Percentiles rank a stretch among this genome's conserved stretches.
Evolutionary conservation across 139 green algal species (phyloP).

Genomic region (Chlorella sp.): DNA sequence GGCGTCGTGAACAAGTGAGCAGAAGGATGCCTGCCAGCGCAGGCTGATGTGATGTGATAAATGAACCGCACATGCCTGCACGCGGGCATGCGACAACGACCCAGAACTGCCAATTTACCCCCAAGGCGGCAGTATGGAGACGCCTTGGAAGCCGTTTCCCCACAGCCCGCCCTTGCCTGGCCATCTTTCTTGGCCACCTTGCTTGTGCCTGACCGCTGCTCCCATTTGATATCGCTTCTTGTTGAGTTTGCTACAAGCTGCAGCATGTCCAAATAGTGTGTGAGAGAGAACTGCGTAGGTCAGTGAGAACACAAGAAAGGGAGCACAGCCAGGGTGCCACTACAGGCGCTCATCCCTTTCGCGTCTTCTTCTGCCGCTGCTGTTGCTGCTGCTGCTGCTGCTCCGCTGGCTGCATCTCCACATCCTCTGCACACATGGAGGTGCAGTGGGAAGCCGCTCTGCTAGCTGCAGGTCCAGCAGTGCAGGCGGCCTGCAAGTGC

Average conservation of each 20-base stretch:
- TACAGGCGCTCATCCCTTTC: constrained; percentile 4
- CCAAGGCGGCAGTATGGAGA: too few relatives aligned
- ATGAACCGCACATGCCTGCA: constrained; percentile 1
- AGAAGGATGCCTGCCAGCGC: too few relatives aligned
- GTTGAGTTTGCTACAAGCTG: neutral
- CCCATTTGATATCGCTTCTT: neutral
- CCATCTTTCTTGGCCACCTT: neutral
- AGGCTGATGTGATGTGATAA: neutral
- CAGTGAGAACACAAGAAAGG: too few relatives aligned
- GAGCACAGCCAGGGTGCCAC: neutral
- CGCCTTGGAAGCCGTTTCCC: too few relatives aligned
- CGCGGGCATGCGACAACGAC: neutral
- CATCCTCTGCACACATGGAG: constrained; percentile 24
- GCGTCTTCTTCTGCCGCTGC: constrained; percentile 17
- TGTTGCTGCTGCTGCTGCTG: constrained; percentile 15
- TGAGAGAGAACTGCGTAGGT: too few relatives aligned
- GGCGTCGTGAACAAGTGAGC: constrained; percentile 57
- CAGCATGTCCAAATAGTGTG: too few relatives aligned
- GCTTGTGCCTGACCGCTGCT: neutral
- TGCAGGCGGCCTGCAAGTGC: too few relatives aligned
- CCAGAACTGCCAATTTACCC: too few relatives aligned
- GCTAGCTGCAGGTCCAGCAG: too few relatives aligned
- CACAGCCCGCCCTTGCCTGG: too few relatives aligned
- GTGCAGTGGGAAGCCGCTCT: too few relatives aligned
- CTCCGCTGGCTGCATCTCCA: constrained; percentile 15